Percentiles rank a stretch among this genome's conserved stretches.
Conservation (phyloP, 306 rosid species). For the Cicer yamashitae region DNA sequence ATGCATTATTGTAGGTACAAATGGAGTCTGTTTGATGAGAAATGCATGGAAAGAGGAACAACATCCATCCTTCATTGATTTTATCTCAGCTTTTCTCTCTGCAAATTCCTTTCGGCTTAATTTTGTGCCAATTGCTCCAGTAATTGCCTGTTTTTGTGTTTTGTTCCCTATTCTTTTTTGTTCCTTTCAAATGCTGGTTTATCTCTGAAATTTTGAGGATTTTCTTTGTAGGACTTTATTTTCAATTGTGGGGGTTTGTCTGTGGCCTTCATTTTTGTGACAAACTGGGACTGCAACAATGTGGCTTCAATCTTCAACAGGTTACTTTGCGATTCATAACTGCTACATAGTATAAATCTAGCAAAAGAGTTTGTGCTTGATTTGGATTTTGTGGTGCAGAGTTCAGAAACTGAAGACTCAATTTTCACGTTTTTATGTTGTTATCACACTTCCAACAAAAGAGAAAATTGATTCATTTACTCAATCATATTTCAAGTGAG, state of each 20-base stretch:
- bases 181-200: conserved; percentile 7
- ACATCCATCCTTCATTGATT: conserved; percentile 69
- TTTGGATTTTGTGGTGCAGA: conserved; percentile 53
- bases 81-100: conserved; percentile 73
- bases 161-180: neutral
- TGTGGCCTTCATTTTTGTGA: conserved; percentile 77
- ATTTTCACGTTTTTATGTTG: conserved; percentile 75
- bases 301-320: conserved; percentile 62
- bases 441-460: conserved; percentile 61
- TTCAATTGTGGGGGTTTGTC: conserved; percentile 93
- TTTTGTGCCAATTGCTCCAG: conserved; percentile 74
- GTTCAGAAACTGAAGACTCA: conserved; percentile 71
- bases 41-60: conserved; percentile 79
- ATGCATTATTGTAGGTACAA: conserved; percentile 48
- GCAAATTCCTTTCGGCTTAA: conserved; percentile 77
- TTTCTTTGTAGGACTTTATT: conserved; percentile 74
- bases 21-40: conserved; percentile 90
- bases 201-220: conserved; percentile 33
- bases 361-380: conserved; percentile 20
- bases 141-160: conserved; percentile 41
- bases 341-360: no score
- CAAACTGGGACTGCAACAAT: conserved; percentile 63
- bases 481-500: conserved; percentile 82
- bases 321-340: conserved; percentile 41
- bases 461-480: conserved; percentile 71